phyloP scores from a whole-genome alignment of 352 stramenopile species.

The Pythium apleroticum region DNA sequence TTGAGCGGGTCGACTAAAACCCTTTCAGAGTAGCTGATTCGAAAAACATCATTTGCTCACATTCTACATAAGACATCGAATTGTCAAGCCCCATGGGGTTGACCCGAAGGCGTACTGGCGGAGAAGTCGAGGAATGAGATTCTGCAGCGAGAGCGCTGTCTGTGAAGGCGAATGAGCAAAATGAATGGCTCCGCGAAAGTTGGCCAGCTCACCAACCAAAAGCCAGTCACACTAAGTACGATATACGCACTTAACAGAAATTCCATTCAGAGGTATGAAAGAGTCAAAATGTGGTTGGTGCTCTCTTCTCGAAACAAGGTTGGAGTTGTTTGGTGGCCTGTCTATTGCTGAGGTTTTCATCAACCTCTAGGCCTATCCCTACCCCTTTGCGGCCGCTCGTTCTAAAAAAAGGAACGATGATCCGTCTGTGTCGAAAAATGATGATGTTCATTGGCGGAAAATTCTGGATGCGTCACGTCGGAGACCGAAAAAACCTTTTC shows the following conservation, averaged over 20 bases:
- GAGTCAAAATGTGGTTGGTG: neutral
- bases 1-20: constrained; percentile 86
- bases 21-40: constrained; percentile 90
- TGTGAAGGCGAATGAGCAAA: neutral
- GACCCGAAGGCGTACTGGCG: too few species aligned
- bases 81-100: too few species aligned
- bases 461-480: neutral
- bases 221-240: neutral
- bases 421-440: neutral
- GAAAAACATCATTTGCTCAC: constrained; percentile 79
- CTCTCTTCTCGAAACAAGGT: constrained; percentile 6
- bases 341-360: neutral
- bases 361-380: neutral
- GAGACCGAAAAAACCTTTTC: neutral
- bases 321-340: neutral
- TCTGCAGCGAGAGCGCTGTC: neutral
- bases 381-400: neutral
- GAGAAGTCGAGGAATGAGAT: neutral
- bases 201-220: neutral
- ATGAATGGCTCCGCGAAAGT: constrained; percentile 7
- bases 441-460: neutral
- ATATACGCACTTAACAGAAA: neutral
- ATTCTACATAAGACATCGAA: too few species aligned
- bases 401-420: neutral
- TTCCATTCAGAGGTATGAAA: neutral